Conservation (phyloP, 441 rosid genomes). For the Metrosideros polymorpha region DNA sequence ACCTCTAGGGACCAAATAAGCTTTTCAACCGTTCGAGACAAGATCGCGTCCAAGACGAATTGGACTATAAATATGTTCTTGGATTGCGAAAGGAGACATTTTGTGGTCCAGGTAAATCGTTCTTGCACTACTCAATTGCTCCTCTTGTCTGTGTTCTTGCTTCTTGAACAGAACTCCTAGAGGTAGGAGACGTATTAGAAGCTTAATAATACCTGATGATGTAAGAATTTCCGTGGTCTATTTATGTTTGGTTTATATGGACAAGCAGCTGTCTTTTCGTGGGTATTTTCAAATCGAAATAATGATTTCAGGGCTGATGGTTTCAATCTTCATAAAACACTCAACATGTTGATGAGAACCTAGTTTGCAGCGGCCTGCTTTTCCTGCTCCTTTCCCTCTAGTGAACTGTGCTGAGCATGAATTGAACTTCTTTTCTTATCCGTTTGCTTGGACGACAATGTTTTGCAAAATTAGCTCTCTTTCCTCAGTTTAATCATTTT, state of each 20-base stretch:
- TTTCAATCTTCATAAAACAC: neutral
- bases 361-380: neutral
- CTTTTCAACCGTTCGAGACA: conserved; percentile 87
- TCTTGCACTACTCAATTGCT: neutral
- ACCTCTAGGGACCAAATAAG: conserved; percentile 95
- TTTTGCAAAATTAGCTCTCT: neutral
- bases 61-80: conserved; percentile 91
- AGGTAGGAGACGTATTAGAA: neutral
- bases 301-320: neutral
- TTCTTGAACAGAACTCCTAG: neutral
- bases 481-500: neutral
- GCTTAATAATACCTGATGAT: neutral
- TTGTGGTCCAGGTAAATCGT: conserved; percentile 81
- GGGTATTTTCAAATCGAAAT: neutral
- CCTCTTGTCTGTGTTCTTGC: neutral
- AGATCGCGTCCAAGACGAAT: conserved; percentile 58
- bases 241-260: neutral
- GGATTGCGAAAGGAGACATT: conserved; percentile 95
- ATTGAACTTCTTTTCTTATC: neutral
- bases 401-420: neutral
- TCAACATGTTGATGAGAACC: neutral
- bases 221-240: neutral
- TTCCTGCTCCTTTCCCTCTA: neutral
- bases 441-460: neutral
- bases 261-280: neutral